A percentile compares a stretch with the other conserved stretches of the same genome.
Evolutionary conservation across 106 monocot species (phyloP).

Genomic region (Cymbidium sinense): DNA sequence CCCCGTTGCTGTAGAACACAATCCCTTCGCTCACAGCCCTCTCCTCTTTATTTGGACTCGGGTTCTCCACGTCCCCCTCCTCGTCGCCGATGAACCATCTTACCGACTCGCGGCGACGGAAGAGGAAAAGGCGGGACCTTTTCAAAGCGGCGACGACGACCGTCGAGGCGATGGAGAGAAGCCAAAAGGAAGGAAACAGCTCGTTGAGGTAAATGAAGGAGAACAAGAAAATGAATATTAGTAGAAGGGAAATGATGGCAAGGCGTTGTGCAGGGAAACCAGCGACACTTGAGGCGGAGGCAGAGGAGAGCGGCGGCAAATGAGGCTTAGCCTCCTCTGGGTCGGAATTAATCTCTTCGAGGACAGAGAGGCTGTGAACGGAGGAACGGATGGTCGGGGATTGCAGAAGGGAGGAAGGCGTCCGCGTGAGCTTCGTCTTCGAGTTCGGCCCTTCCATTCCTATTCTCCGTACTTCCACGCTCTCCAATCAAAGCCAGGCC

Average conservation of each 20-base stretch:
- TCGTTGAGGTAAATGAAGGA: conserved; percentile 7
- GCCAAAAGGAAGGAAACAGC: conserved; percentile 3
- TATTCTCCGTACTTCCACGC: not conserved
- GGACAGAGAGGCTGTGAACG: conserved; percentile 25
- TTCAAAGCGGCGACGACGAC: conserved; percentile 6
- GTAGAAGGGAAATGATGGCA: not conserved
- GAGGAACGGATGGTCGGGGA: conserved; percentile 61
- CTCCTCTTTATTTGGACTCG: not conserved
- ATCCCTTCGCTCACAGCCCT: conserved; percentile 33
- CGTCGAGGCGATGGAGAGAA: conserved; percentile 18
- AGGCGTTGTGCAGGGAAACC: not conserved
- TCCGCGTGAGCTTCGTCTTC: conserved; percentile 39
- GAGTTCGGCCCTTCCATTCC: not conserved
- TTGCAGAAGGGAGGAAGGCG: conserved; percentile 54
- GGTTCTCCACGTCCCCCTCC: conserved; percentile 11
- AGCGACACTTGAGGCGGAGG: not conserved
- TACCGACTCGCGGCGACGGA: conserved; percentile 16
- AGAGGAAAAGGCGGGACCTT: not conserved
- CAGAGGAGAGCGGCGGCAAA: not conserved
- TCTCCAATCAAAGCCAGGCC: not conserved
- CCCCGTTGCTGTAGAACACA: conserved; percentile 48
- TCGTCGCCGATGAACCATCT: conserved; percentile 63
- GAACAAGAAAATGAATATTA: conserved; percentile 5
- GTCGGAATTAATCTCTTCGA: conserved; percentile 6
- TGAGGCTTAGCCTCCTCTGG: conserved; percentile 6